These are phyloP conservation scores for Suhomyces maxii DNA, from an alignment of 1,139 yeast genomes.

Conservation along the genomic window DNA sequence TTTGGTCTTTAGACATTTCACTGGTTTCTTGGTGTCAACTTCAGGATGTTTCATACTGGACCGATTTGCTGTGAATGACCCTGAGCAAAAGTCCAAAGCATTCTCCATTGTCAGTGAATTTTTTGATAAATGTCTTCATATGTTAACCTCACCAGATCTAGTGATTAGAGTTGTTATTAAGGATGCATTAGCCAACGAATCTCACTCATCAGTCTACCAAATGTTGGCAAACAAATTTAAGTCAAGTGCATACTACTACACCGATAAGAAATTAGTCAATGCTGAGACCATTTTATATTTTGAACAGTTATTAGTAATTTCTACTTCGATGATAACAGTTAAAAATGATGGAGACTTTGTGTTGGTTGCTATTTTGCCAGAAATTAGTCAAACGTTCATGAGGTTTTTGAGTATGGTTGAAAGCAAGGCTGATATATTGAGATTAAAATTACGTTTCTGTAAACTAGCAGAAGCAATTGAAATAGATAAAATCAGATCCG, in stretches of 20 bases:
- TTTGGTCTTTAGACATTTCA: constrained; percentile 55
- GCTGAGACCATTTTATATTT: constrained; percentile 38
- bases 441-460: constrained; percentile 60
- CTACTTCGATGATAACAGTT: constrained; percentile 38
- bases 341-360: constrained; percentile 42
- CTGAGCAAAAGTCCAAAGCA: constrained; percentile 27
- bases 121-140: constrained; percentile 50
- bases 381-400: constrained; percentile 30
- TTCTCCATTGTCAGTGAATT: constrained; percentile 39
- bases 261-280: constrained; percentile 25
- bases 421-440: constrained; percentile 37
- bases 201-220: constrained; percentile 46
- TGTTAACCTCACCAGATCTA: constrained; percentile 51
- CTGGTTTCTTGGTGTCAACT: constrained; percentile 61
- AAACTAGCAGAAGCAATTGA: constrained; percentile 55
- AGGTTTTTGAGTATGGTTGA: constrained; percentile 37
- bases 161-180: constrained; percentile 48
- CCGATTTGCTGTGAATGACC: constrained; percentile 27
- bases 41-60: constrained; percentile 53
- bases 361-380: constrained; percentile 36
- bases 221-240: constrained; percentile 36
- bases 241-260: constrained; percentile 25
- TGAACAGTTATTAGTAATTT: constrained; percentile 41
- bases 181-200: constrained; percentile 47
- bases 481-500: constrained; percentile 33